Base-by-base conservation (phyloP, 116 monocot species). In the Zostera marina region DNA sequence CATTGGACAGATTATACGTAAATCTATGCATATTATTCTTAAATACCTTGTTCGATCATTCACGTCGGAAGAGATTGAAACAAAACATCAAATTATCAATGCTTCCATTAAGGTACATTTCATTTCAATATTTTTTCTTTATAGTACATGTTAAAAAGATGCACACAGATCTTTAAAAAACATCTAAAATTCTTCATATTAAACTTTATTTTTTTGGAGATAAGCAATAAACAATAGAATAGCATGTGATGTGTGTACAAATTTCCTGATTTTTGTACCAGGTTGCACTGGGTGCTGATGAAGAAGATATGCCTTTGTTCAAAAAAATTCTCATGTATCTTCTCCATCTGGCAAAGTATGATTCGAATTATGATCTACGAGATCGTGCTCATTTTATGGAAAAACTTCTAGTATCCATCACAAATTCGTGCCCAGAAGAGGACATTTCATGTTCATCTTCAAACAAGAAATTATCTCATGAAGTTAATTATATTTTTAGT, bases 61-160 rank as follows among this genome's bases (percentile, higher is more conserved):
- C 59, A 54, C 54, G 47, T 74, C 79, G 21, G 90, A 98, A 59
- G 86, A 76, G 51, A 42, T 83, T 65, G 90, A 82, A 62, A 76
- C 83, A 59, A 98, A 98, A 59, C 85, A 83, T 72, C 98, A 98
- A 58, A 90, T 98, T 64, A 63, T 98, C 58, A 98, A 81, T 73
- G 64, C 90, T 52, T 40, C 71, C 71, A 70, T 73, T 24, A 98
- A 98, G 90, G 98, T 98, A 63, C 20, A 3, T 21, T 58, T 5
- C 16, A 19, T 13, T 21, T 51, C 9, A 19, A 17, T 51, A 1
- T 12, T 51, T 21, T 15, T 51, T 51, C 51, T 51, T 19, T 8
- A 51, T 19, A 19, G 51, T 32, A 5, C 32, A 32, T 32, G 32
- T 32, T 32, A 2, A 32, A 5, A 32, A 32, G 4, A 32, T 32